phyloP scores from a whole-genome alignment of 768 basidiomycete genomes.

The Mycena alexandri region DNA sequence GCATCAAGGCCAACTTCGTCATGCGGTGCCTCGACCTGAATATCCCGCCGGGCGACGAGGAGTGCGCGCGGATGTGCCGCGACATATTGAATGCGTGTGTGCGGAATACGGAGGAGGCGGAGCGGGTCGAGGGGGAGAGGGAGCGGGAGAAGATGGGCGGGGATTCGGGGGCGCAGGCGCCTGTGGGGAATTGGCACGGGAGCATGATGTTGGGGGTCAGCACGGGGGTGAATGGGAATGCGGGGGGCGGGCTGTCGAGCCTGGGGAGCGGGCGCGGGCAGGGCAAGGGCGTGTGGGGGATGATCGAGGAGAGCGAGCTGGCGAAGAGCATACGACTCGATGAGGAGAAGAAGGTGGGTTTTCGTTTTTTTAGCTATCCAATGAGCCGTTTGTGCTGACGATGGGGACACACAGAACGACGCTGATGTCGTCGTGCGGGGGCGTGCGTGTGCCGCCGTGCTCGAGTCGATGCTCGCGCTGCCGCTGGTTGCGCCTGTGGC shows the following conservation, averaged over 20 bases:
- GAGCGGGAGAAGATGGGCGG: background rate
- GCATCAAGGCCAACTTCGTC: constrained; percentile 84
- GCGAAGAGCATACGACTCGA: constrained; percentile 74
- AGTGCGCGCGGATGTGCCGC: constrained; percentile 86
- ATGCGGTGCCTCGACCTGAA: constrained; percentile 95
- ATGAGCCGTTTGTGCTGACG: constrained; percentile 8
- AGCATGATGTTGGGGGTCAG: constrained; percentile 1
- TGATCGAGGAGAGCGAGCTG: constrained; percentile 89
- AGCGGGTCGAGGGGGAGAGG: constrained; percentile 46
- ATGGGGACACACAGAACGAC: constrained; percentile 53
- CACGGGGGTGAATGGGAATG: constrained; percentile 7
- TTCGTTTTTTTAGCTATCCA: constrained; percentile 13
- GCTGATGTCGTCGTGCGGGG: constrained; percentile 63
- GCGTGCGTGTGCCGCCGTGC: constrained; percentile 53
- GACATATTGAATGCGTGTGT: constrained; percentile 93
- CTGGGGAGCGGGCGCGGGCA: constrained; percentile 63
- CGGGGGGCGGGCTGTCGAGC: constrained; percentile 27
- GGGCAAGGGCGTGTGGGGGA: constrained; percentile 82
- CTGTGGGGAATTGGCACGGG: constrained; percentile 21
- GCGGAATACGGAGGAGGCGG: constrained; percentile 93
- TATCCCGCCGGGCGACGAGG: constrained; percentile 88
- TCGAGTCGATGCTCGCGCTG: constrained; percentile 48
- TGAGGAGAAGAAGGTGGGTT: constrained; percentile 67
- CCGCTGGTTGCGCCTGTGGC: constrained; percentile 17
- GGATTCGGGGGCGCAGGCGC: constrained; percentile 42